Percentiles rank a stretch among this genome's conserved stretches.
Evolutionary conservation across 2,329 filamentous ascomycete genomes (phyloP).

Genomic region (Paracoccidioides lutzii): DNA sequence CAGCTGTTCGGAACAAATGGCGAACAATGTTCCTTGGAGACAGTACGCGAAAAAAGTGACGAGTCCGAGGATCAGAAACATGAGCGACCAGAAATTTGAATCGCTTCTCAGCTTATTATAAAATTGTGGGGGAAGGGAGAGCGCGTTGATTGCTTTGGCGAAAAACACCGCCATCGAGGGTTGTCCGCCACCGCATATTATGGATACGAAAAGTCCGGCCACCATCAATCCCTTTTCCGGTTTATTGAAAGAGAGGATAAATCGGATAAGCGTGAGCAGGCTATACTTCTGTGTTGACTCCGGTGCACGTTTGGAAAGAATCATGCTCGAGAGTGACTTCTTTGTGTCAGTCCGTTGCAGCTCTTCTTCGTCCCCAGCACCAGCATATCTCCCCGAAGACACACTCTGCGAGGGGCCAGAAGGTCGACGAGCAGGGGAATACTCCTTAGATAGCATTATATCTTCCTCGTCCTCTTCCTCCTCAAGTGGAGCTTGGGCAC

Average conservation of each 20-base stretch:
- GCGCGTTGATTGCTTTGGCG: constrained; percentile 67
- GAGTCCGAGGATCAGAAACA: constrained; percentile 76
- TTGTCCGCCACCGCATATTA: constrained; percentile 70
- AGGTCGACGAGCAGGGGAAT: constrained; percentile 5
- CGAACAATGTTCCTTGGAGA: constrained; percentile 61
- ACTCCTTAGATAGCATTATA: constrained; percentile 18
- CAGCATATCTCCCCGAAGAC: constrained; percentile 14
- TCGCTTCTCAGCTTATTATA: constrained; percentile 50
- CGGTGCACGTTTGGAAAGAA: constrained; percentile 44
- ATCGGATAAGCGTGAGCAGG: constrained; percentile 61
- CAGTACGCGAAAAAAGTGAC: constrained; percentile 58
- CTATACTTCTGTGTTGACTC: constrained; percentile 49
- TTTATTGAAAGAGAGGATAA: constrained; percentile 69
- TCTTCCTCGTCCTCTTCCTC: constrained; percentile 12
- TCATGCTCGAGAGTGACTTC: constrained; percentile 54
- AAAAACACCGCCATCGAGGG: constrained; percentile 71
- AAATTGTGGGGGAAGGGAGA: constrained; percentile 45
- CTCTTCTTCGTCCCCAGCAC: constrained; percentile 19
- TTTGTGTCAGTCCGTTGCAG: constrained; percentile 35
- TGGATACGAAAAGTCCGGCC: constrained; percentile 57
- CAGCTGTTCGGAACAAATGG: constrained; percentile 73
- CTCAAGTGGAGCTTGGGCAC: constrained; percentile 21
- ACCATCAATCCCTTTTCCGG: constrained; percentile 60
- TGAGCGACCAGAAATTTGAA: constrained; percentile 73
- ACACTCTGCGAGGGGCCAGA: constrained; percentile 5